phyloP scores from a whole-genome alignment of 164 flowering plant species.

The Tetracentron sinense region DNA sequence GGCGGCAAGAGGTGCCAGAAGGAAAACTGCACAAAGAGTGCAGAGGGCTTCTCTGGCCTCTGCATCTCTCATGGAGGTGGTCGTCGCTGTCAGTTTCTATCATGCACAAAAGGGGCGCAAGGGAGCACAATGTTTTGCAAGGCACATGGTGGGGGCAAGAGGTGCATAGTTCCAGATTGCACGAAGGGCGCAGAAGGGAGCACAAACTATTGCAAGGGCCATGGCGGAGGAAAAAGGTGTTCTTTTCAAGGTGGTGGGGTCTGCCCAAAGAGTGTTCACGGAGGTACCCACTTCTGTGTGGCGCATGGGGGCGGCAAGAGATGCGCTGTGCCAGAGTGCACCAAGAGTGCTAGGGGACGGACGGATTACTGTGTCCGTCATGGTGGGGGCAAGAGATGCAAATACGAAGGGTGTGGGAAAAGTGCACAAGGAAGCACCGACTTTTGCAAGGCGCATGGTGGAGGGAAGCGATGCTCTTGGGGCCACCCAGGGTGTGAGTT shows the following conservation, averaged over 20 bases:
- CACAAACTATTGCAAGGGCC: constrained; percentile 88
- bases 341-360: constrained; percentile 90
- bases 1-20: constrained; percentile 95
- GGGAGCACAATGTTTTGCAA: constrained; percentile 95
- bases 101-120: constrained; percentile 87
- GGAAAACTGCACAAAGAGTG: constrained; percentile 85
- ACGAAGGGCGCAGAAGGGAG: constrained; percentile 96
- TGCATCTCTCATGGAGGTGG: constrained; percentile 99
- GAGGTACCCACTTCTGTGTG: constrained; percentile 82
- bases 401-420: constrained; percentile 68
- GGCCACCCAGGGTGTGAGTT: constrained; percentile 63
- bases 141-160: constrained; percentile 92
- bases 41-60: constrained; percentile 91
- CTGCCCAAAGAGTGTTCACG: constrained; percentile 88
- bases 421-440: constrained; percentile 96
- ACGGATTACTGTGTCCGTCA: constrained; percentile 88
- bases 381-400: constrained; percentile 96
- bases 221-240: constrained; percentile 96
- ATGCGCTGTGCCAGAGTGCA: constrained; percentile 78
- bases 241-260: constrained; percentile 67
- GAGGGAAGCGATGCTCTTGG: constrained; percentile 91
- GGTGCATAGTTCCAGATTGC: constrained; percentile 77
- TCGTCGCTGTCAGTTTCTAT: constrained; percentile 63
- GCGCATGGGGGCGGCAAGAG: constrained; percentile 97
- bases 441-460: constrained; percentile 93